These are phyloP conservation scores for Catharanthus roseus DNA, from an alignment of 257 asterid genomes.

Conservation along the genomic window DNA sequence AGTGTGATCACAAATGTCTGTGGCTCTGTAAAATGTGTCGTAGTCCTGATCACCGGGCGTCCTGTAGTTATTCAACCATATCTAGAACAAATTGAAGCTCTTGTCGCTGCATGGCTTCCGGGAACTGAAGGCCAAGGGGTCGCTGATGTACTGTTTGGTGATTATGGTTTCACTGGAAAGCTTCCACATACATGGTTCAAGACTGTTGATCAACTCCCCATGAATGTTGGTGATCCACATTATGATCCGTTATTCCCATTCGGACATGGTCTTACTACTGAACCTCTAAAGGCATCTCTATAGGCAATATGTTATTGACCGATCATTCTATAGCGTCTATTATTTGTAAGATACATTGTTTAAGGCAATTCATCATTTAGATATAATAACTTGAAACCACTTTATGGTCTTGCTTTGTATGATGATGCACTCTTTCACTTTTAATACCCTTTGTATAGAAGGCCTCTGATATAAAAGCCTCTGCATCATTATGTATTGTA, in stretches of 20 bases:
- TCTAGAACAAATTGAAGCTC: slow-evolving; percentile 29
- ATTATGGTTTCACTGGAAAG: slow-evolving; percentile 41
- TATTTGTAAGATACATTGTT: neutral
- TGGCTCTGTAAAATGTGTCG: slow-evolving; percentile 32
- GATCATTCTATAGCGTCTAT: neutral
- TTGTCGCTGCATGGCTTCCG: slow-evolving; percentile 51
- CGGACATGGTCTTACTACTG: slow-evolving; percentile 39
- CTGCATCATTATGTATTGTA: no score
- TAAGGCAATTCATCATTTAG: neutral
- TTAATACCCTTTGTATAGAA: no score
- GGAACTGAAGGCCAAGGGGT: slow-evolving; percentile 50
- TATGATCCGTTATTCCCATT: slow-evolving; percentile 46
- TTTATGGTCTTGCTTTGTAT: neutral
- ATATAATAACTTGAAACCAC: neutral
- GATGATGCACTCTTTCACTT: no score
- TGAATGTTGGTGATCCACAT: slow-evolving; percentile 47
- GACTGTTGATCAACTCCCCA: slow-evolving; percentile 44
- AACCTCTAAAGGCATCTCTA: slow-evolving; percentile 8
- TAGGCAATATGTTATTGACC: no score
- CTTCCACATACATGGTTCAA: slow-evolving; percentile 42
- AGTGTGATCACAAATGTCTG: slow-evolving; percentile 32
- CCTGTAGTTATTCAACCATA: slow-evolving; percentile 39
- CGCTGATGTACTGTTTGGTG: slow-evolving; percentile 43
- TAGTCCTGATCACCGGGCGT: slow-evolving; percentile 37
- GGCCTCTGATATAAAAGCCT: no score